These are phyloP conservation scores for Penicillium paradoxum DNA, from an alignment of 495 filamentous ascomycete species.

Conservation along the genomic window DNA sequence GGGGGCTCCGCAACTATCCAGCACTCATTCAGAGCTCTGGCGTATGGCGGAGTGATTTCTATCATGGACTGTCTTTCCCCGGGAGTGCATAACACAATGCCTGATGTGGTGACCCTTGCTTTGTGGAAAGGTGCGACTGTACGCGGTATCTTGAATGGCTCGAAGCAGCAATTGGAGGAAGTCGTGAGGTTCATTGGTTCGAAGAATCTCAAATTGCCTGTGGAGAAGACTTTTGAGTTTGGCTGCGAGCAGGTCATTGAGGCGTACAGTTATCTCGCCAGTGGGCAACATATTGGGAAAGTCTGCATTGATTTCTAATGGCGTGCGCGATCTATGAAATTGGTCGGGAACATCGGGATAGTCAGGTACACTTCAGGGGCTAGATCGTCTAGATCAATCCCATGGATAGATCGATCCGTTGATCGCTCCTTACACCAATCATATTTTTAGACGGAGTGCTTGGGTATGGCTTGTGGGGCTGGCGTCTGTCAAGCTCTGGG, in stretches of 20 bases:
- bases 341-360: not conserved
- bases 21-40: slow-evolving; percentile 52
- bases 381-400: not conserved
- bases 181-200: slow-evolving; percentile 49
- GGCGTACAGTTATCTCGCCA: slow-evolving; percentile 13
- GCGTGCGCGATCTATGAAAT: not conserved
- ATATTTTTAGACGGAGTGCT: not conserved
- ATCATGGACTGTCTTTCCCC: slow-evolving; percentile 54
- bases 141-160: slow-evolving; percentile 52
- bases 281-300: not conserved
- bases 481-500: not conserved
- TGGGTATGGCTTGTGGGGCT: not conserved
- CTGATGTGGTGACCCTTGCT: slow-evolving; percentile 43
- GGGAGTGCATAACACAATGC: slow-evolving; percentile 19
- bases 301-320: not conserved
- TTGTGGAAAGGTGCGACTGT: slow-evolving; percentile 42
- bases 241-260: slow-evolving; percentile 43
- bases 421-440: slow-evolving; percentile 1
- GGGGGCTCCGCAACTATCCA: slow-evolving; percentile 52
- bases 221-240: slow-evolving; percentile 54
- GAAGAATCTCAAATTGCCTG: slow-evolving; percentile 31
- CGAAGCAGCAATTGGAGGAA: slow-evolving; percentile 48
- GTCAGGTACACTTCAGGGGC: not conserved
- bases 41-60: slow-evolving; percentile 54
- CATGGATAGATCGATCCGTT: not conserved